Evolutionary conservation across 495 filamentous ascomycete genomes (phyloP).

Genomic region (Pseudoneurospora amorphoporcata): DNA sequence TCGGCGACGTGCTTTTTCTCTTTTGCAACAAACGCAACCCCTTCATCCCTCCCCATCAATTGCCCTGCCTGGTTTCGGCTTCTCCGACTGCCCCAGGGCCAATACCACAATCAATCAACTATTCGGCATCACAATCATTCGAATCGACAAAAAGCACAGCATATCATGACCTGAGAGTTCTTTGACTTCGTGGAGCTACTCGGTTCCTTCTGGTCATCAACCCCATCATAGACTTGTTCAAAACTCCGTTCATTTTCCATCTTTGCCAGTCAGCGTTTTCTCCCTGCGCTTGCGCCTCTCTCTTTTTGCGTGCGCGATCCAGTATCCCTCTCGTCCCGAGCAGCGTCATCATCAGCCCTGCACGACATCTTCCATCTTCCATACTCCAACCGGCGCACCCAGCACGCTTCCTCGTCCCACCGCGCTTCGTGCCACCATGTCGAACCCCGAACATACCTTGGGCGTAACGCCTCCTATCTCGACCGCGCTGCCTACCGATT

Average conservation of each 20-base stretch:
- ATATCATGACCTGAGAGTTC: neutral
- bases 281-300: neutral
- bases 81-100: neutral
- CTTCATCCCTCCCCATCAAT: neutral
- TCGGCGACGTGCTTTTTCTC: neutral
- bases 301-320: neutral
- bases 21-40: neutral
- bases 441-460: constrained; percentile 35
- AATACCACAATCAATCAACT: neutral
- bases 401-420: neutral
- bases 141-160: neutral
- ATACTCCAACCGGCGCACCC: neutral
- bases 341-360: neutral
- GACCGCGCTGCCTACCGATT: constrained; percentile 56
- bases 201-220: neutral
- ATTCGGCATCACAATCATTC: neutral
- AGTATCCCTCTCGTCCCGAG: neutral
- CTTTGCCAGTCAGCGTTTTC: neutral
- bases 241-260: neutral
- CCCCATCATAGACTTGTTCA: neutral
- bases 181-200: neutral
- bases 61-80: neutral
- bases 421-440: constrained; percentile 8
- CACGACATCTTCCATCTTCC: neutral
- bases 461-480: constrained; percentile 85